phyloP scores from a whole-genome alignment of 495 filamentous ascomycete species.

The Penicillium argentinense region DNA sequence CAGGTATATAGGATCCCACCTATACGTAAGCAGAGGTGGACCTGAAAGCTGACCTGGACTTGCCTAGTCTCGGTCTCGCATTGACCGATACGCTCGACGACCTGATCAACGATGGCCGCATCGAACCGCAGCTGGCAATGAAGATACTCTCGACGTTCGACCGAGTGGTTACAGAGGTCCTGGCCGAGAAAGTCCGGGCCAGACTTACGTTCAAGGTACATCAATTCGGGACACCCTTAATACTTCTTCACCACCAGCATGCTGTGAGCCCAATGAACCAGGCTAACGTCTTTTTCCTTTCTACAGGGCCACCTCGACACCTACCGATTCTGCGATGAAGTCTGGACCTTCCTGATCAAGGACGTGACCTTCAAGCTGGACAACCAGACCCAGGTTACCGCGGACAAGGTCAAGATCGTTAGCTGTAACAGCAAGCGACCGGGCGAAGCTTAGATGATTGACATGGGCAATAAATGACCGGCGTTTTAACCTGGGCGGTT shows the following conservation, averaged over 20 bases:
- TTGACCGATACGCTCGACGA: slow-evolving; percentile 97
- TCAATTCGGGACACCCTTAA: not conserved
- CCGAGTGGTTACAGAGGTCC: slow-evolving; percentile 78
- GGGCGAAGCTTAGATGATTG: slow-evolving; percentile 56
- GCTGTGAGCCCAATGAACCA: too few species aligned
- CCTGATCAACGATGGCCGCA: slow-evolving; percentile 85
- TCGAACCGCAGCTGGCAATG: slow-evolving; percentile 98
- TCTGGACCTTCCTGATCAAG: slow-evolving; percentile 99
- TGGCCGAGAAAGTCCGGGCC: slow-evolving; percentile 87
- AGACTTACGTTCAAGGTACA: slow-evolving; percentile 93
- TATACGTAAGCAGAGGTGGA: not conserved
- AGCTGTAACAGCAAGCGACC: slow-evolving; percentile 87
- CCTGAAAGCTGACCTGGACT: slow-evolving; percentile 14
- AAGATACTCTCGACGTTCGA: slow-evolving; percentile 95
- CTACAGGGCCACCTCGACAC: slow-evolving; percentile 92
- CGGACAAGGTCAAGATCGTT: slow-evolving; percentile 95
- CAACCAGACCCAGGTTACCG: slow-evolving; percentile 61
- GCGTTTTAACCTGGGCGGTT: slow-evolving; percentile 13
- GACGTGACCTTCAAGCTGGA: slow-evolving; percentile 98
- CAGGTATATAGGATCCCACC: slow-evolving; percentile 59
- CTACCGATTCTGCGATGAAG: slow-evolving; percentile 99
- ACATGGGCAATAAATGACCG: slow-evolving; percentile 3
- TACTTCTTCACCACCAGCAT: too few species aligned
- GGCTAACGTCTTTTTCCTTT: not conserved
- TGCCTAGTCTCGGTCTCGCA: slow-evolving; percentile 76